Evolutionary conservation across 495 filamentous ascomycete species (phyloP), one percentile per base, ranked within the genome.

Genomic region (Alectoria sarmentosa): DNA sequence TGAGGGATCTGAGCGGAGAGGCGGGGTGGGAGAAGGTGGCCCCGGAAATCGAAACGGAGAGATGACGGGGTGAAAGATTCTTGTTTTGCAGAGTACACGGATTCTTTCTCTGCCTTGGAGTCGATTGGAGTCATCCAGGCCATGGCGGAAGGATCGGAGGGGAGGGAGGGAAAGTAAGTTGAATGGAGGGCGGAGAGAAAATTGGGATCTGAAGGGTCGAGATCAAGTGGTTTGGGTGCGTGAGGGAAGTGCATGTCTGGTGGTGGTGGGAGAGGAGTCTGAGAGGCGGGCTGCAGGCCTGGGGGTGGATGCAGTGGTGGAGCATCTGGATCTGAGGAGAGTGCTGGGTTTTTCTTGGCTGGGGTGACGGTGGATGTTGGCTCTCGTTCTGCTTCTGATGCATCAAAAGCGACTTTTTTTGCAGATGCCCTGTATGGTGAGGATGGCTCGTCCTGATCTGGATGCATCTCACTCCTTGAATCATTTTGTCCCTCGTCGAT

Each of bases 111-210:
- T 64, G 83, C 79, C 64, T 76, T 55, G 11, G 80, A 81, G 67
- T 83, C 77, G 36, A 79, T 71, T 19, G 89, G 86, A 44, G 86
- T 83, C 82, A 98, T 92, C 94, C 94, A 98, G 26, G 90, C 88
- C 5, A 98, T 82, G 17, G 88, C 86, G 34, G 88, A 85, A 0
- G 93, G 92, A 75, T 97, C 90, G 56, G 89, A 80, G 19, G 93
- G 82, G 4, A 96, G 87, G 64, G 83, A 78, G 26, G 94, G 93
- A 80, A 96, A 98, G 82, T 94, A 98, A 74, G 93, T 96, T 1
- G 83, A 73, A 79, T 96, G 92, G 14, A 98, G 84, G 64, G 88
- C 85, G 30, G 80, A 74, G 58, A 96, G 87, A 79, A 98, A 98
- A 68, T 88, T 82, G 0, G 90, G 86, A 58, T 89, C 88, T 28